phyloP scores from a whole-genome alignment of 345 rosid genomes.

The Citrus australasica region DNA sequence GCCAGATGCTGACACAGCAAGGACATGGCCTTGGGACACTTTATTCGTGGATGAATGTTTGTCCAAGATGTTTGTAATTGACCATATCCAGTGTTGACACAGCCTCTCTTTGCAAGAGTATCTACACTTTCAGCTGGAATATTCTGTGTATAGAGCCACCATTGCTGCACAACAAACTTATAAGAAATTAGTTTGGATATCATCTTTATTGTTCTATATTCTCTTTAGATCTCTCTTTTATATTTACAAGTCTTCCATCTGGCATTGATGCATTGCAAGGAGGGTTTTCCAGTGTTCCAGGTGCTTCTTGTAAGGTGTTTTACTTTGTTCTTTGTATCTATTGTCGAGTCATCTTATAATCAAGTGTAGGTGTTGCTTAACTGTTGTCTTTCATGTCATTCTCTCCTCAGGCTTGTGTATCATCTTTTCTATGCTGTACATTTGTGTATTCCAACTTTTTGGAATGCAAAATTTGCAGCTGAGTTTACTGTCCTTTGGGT shows the following conservation, averaged over 20 bases:
- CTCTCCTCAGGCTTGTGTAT: not conserved
- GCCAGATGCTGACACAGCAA: not conserved
- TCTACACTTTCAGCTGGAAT: not conserved
- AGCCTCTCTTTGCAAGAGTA: not conserved
- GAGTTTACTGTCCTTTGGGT: not conserved
- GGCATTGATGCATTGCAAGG: not conserved
- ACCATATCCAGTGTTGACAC: not conserved
- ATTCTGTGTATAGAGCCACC: not conserved
- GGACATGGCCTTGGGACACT: not conserved
- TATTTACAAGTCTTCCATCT: not conserved
- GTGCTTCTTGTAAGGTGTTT: not conserved
- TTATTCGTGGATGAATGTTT: not conserved
- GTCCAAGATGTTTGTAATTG: not conserved
- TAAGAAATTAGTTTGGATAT: not conserved
- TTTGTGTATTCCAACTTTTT: not conserved
- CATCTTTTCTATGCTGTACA: not conserved
- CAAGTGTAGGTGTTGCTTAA: not conserved
- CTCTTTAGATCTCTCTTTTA: not conserved
- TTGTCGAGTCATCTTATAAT: not conserved
- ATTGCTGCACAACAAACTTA: not conserved
- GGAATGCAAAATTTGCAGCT: not conserved
- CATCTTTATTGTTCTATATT: not conserved
- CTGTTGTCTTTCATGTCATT: not conserved
- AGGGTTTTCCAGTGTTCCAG: not conserved
- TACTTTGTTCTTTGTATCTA: not conserved